phyloP scores from a whole-genome alignment of 2,329 filamentous ascomycete genomes.

The Talaromyces piceae region DNA sequence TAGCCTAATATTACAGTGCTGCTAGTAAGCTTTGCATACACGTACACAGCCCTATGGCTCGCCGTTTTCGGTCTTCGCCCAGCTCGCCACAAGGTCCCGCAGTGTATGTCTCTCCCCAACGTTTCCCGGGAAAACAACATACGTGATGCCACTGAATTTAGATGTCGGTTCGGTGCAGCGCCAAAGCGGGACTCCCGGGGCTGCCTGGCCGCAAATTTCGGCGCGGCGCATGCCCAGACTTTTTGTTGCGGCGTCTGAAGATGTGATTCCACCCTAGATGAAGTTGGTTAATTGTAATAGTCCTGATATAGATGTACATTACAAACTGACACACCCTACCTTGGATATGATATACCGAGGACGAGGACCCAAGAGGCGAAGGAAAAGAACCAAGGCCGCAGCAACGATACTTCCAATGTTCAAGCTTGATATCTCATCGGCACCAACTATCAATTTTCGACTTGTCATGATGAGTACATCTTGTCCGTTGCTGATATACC shows the following conservation, averaged over 20 bases:
- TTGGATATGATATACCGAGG: slow-evolving; percentile 53
- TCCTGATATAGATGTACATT: neutral
- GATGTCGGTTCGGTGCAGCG: slow-evolving; percentile 47
- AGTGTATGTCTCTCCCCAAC: slow-evolving; percentile 46
- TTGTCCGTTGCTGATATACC: slow-evolving; percentile 26
- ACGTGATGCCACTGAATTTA: slow-evolving; percentile 46
- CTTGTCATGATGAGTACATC: slow-evolving; percentile 56
- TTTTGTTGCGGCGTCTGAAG: slow-evolving; percentile 52
- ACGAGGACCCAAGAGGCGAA: slow-evolving; percentile 40
- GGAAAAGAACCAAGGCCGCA: slow-evolving; percentile 43
- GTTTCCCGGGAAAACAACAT: slow-evolving; percentile 54
- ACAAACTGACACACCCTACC: too few relatives aligned
- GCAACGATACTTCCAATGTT: slow-evolving; percentile 50
- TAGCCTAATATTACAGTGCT: too few relatives aligned
- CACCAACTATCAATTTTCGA: slow-evolving; percentile 44
- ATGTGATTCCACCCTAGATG: slow-evolving; percentile 51
- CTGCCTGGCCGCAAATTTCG: slow-evolving; percentile 50
- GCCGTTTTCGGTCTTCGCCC: neutral
- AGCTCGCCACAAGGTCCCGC: slow-evolving; percentile 34
- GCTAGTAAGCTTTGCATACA: too few relatives aligned
- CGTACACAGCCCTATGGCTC: neutral
- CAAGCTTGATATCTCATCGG: slow-evolving; percentile 45
- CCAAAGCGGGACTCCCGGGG: slow-evolving; percentile 53
- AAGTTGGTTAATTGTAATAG: neutral
- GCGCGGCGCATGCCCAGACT: slow-evolving; percentile 49